A percentile compares a stretch with the other conserved stretches of the same genome.
Conservation (phyloP, 1,284 basidiomycete species). For the Marasmius tenuissimus region DNA sequence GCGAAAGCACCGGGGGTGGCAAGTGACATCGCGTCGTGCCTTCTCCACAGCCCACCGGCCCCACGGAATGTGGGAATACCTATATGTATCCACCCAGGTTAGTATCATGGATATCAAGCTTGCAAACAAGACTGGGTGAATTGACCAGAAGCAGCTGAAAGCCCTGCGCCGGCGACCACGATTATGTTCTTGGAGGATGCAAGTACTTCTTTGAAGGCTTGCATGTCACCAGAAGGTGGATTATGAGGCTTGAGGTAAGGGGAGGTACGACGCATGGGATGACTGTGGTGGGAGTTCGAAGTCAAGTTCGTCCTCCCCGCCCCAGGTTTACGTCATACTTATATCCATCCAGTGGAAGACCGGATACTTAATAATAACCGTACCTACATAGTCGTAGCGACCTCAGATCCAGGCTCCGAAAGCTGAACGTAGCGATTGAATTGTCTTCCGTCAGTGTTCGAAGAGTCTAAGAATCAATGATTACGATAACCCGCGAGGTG, state of each 20-base stretch:
- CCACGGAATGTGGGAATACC: constrained; percentile 70
- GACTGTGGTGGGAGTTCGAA: too few species aligned
- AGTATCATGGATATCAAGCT: neutral
- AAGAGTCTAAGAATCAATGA: too few species aligned
- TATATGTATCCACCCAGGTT: constrained; percentile 18
- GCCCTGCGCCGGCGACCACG: constrained; percentile 62
- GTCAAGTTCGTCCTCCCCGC: too few species aligned
- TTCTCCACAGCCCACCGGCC: constrained; percentile 60
- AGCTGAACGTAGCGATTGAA: too few species aligned
- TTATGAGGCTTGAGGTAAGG: neutral
- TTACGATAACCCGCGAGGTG: too few species aligned
- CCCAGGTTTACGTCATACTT: too few species aligned
- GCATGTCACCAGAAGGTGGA: constrained; percentile 21
- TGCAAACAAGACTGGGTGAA: neutral
- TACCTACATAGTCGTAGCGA: too few species aligned
- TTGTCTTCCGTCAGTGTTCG: too few species aligned
- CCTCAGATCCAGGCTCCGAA: too few species aligned
- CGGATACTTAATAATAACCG: too few species aligned
- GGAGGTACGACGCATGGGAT: too few species aligned
- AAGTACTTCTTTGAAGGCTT: constrained; percentile 28
- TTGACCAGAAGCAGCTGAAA: constrained; percentile 61
- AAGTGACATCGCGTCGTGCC: constrained; percentile 53
- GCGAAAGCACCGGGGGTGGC: constrained; percentile 60
- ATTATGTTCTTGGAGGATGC: constrained; percentile 47
- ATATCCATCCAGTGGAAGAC: too few species aligned